These are phyloP conservation scores for Kodamaea ohmeri DNA, from an alignment of 1,139 yeast species.

Conservation along the genomic window DNA sequence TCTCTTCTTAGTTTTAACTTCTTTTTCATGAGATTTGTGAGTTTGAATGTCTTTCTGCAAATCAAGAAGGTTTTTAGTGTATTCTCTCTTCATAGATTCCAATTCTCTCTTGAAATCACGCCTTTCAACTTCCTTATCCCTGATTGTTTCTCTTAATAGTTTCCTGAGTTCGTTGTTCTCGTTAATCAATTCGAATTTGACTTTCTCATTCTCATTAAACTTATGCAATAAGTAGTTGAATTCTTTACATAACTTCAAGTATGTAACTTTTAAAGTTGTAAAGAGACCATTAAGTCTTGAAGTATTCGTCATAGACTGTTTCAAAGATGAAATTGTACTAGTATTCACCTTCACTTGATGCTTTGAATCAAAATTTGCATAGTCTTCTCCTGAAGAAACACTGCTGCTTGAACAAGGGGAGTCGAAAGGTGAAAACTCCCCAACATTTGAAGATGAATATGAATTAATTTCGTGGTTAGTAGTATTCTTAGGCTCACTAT, in stretches of 20 bases:
- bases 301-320: conserved; percentile 30
- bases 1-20: background rate
- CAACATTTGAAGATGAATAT: conserved; percentile 12
- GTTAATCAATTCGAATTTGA: conserved; percentile 33
- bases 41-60: background rate
- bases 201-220: conserved; percentile 36
- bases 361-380: conserved; percentile 8
- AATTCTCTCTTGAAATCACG: conserved; percentile 11
- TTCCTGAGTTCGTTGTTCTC: conserved; percentile 34
- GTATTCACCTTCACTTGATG: conserved; percentile 3
- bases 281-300: conserved; percentile 28
- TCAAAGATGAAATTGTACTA: conserved; percentile 25
- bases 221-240: conserved; percentile 34
- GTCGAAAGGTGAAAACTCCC: conserved; percentile 19
- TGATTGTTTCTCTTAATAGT: conserved; percentile 28
- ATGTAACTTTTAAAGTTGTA: conserved; percentile 33
- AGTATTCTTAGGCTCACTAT: conserved; percentile 6
- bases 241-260: conserved; percentile 37
- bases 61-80: conserved; percentile 5
- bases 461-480: conserved; percentile 9
- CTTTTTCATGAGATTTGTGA: background rate
- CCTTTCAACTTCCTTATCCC: conserved; percentile 19
- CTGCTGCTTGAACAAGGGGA: conserved; percentile 16
- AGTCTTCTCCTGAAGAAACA: conserved; percentile 15
- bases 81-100: conserved; percentile 2